Conservation (phyloP, 1,284 basidiomycete species). For the Apiotrichum porosum region DNA sequence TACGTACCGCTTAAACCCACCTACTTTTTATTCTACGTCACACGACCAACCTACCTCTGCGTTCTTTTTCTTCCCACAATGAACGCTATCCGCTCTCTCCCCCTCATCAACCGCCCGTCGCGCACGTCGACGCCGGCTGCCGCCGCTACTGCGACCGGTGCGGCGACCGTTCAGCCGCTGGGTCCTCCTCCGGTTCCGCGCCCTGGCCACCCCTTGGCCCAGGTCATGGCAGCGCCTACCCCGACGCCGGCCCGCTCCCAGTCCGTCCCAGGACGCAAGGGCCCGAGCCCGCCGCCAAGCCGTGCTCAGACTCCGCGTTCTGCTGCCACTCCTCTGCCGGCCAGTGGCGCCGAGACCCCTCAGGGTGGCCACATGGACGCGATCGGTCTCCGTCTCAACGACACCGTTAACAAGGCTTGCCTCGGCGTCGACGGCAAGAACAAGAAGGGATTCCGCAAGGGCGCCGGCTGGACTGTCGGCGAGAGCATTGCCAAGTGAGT, state of each 20-base stretch:
- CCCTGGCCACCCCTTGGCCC: constrained; percentile 1
- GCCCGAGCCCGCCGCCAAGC: constrained; percentile 16
- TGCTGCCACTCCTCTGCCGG: constrained; percentile 6
- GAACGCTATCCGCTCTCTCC: constrained; percentile 48
- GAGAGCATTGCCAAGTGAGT: constrained; percentile 45
- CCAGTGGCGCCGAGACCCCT: constrained; percentile 7
- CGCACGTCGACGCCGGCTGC: constrained; percentile 44
- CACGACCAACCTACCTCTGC: neutral
- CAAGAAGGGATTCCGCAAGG: constrained; percentile 45
- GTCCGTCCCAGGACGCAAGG: constrained; percentile 18
- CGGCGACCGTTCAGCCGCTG: constrained; percentile 13
- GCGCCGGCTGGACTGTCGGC: constrained; percentile 44
- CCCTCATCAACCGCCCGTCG: constrained; percentile 48
- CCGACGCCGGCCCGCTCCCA: constrained; percentile 21
- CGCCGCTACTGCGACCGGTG: constrained; percentile 19
- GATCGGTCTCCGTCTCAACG: constrained; percentile 45
- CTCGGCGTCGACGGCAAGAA: constrained; percentile 45
- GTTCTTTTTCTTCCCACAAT: too few relatives aligned
- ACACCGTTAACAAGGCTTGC: constrained; percentile 47
- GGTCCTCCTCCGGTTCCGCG: constrained; percentile 13
- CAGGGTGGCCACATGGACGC: constrained; percentile 46
- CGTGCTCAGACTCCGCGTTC: constrained; percentile 15
- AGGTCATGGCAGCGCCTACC: neutral
- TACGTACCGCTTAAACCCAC: neutral
- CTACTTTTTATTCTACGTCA: neutral